A percentile compares a stretch with the other conserved stretches of the same genome.
These are phyloP conservation scores for Aspergillus heteromorphus DNA, from an alignment of 495 filamentous ascomycete genomes.

Conservation along the genomic window DNA sequence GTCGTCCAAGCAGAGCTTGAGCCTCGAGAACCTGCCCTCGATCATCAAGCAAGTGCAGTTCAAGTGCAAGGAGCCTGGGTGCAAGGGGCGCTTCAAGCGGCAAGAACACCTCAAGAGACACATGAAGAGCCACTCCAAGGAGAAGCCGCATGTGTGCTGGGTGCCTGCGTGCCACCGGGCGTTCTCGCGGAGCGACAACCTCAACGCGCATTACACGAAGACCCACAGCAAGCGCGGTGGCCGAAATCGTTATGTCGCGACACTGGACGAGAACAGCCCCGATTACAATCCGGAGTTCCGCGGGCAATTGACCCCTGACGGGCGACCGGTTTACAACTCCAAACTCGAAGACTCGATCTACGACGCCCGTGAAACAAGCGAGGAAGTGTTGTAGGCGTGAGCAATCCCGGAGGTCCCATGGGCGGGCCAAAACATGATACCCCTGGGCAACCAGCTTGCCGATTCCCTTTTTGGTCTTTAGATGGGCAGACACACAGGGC, in stretches of 20 bases:
- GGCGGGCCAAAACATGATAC: constrained; percentile 20
- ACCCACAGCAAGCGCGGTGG: constrained; percentile 47
- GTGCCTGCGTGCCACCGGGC: constrained; percentile 41
- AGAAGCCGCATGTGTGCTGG: constrained; percentile 49
- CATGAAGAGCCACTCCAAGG: constrained; percentile 52
- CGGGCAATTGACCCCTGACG: constrained; percentile 39
- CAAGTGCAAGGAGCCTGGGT: constrained; percentile 44
- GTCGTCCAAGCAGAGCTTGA: constrained; percentile 34
- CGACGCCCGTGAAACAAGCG: constrained; percentile 31
- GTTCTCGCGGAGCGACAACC: constrained; percentile 45
- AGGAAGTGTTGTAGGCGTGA: constrained; percentile 34
- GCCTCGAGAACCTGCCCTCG: constrained; percentile 36
- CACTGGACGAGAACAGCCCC: constrained; percentile 39
- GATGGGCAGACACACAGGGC: constrained; percentile 19
- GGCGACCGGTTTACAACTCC: constrained; percentile 37
- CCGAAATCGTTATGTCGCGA: constrained; percentile 44
- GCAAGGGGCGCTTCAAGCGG: constrained; percentile 51
- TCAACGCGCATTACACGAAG: constrained; percentile 46
- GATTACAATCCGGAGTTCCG: constrained; percentile 45
- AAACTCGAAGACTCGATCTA: constrained; percentile 36
- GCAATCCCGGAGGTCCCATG: constrained; percentile 11
- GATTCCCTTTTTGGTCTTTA: constrained; percentile 20
- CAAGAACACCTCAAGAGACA: constrained; percentile 64
- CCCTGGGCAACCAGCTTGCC: constrained; percentile 15
- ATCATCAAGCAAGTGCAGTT: constrained; percentile 44